Evolutionary conservation across 495 filamentous ascomycete species (phyloP).

Genomic region (Podospora anserina): DNA sequence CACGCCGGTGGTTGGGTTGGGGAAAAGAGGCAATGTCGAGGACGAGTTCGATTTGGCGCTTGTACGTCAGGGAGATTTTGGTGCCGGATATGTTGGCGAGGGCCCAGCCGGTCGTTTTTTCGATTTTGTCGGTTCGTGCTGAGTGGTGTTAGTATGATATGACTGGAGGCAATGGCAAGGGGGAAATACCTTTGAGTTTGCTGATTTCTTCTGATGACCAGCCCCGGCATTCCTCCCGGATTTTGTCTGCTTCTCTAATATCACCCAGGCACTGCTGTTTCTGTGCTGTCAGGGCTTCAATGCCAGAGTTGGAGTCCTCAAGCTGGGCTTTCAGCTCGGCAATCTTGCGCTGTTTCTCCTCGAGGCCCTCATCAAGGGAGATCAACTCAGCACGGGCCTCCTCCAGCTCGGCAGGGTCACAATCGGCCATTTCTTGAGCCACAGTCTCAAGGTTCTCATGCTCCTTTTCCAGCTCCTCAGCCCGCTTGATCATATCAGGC

Average conservation of each 20-base stretch:
- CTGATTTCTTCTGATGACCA: slow-evolving; percentile 80
- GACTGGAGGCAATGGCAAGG: background rate
- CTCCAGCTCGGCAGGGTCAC: slow-evolving; percentile 73
- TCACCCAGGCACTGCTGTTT: slow-evolving; percentile 67
- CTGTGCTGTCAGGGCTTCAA: slow-evolving; percentile 57
- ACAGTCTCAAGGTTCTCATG: slow-evolving; percentile 62
- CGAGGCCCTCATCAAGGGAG: slow-evolving; percentile 62
- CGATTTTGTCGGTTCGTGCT: slow-evolving; percentile 67
- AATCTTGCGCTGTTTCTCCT: slow-evolving; percentile 62
- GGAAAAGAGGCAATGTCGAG: slow-evolving; percentile 66
- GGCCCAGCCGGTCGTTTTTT: slow-evolving; percentile 76
- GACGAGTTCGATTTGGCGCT: slow-evolving; percentile 68
- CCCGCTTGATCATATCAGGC: slow-evolving; percentile 59
- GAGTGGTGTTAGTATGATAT: slow-evolving; percentile 17
- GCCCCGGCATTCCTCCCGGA: slow-evolving; percentile 82
- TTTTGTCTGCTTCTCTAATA: slow-evolving; percentile 77
- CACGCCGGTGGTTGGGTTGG: slow-evolving; percentile 23
- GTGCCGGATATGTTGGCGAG: slow-evolving; percentile 59
- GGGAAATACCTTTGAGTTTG: slow-evolving; percentile 62
- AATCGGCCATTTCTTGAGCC: slow-evolving; percentile 72
- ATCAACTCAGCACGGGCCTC: slow-evolving; percentile 62
- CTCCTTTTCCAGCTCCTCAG: slow-evolving; percentile 58
- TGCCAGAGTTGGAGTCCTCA: slow-evolving; percentile 57
- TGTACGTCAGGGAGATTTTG: slow-evolving; percentile 73
- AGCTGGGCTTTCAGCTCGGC: slow-evolving; percentile 61